Conservation (phyloP, 2,329 filamentous ascomycete species). For the Pyrenochaeta sp. region DNA sequence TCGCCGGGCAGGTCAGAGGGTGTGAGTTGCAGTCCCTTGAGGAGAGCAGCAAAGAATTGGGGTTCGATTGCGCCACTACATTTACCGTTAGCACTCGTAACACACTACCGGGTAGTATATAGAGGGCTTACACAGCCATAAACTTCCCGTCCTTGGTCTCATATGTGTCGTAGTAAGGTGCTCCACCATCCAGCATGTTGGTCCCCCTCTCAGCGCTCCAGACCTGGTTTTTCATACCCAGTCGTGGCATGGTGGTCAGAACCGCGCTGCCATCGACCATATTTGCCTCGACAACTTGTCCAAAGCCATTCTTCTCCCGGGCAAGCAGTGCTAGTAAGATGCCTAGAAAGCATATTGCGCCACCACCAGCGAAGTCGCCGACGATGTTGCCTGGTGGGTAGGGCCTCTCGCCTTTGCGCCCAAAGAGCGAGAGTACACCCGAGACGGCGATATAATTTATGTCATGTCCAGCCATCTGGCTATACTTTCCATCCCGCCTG, state of each 20-base stretch:
- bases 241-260: conserved; percentile 78
- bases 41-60: conserved; percentile 77
- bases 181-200: conserved; percentile 84
- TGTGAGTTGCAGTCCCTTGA: conserved; percentile 72
- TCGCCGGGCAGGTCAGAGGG: conserved; percentile 55
- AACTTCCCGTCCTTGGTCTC: conserved; percentile 80
- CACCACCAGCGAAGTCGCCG: conserved; percentile 91
- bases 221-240: conserved; percentile 69
- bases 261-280: conserved; percentile 93
- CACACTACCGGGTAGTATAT: not conserved
- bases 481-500: conserved; percentile 84
- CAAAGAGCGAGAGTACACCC: conserved; percentile 80
- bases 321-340: conserved; percentile 81
- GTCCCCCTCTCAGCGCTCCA: conserved; percentile 73
- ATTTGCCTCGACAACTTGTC: conserved; percentile 93
- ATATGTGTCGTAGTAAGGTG: conserved; percentile 90
- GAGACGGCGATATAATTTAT: conserved; percentile 96
- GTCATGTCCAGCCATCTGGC: conserved; percentile 89
- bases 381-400: conserved; percentile 84
- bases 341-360: conserved; percentile 81
- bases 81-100: not conserved
- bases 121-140: conserved; percentile 71
- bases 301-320: conserved; percentile 68
- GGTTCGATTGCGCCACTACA: conserved; percentile 80
- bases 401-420: conserved; percentile 73